These are phyloP conservation scores for Fusarium sp. DNA, from an alignment of 2,329 filamentous ascomycete species.

Conservation along the genomic window DNA sequence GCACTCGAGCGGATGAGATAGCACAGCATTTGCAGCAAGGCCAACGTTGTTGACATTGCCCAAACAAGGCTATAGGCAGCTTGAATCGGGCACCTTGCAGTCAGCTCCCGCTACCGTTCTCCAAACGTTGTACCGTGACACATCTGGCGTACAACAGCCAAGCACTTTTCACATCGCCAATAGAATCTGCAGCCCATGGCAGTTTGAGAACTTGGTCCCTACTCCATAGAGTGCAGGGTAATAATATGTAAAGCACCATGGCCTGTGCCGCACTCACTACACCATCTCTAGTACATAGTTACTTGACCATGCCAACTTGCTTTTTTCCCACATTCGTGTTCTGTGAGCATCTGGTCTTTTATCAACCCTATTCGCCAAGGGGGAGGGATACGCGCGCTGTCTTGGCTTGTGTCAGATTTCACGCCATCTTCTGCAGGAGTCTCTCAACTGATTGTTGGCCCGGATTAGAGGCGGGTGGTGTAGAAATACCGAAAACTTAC, in stretches of 20 bases:
- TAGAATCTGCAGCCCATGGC: slow-evolving; percentile 8
- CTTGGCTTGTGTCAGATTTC: slow-evolving; percentile 28
- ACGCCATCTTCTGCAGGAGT: slow-evolving; percentile 1
- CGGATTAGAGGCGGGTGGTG: background rate
- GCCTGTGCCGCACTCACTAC: slow-evolving; percentile 23
- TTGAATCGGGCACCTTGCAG: slow-evolving; percentile 17
- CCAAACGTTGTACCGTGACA: slow-evolving; percentile 31
- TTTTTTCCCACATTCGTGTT: slow-evolving; percentile 27
- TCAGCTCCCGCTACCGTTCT: slow-evolving; percentile 27
- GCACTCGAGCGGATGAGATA: background rate
- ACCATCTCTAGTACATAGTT: slow-evolving; percentile 15
- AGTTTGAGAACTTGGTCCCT: background rate
- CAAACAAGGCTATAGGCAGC: slow-evolving; percentile 21
- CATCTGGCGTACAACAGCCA: slow-evolving; percentile 12
- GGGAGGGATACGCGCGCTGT: slow-evolving; percentile 9
- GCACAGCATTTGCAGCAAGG: background rate
- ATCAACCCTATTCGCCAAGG: slow-evolving; percentile 15
- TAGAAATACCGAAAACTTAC: background rate
- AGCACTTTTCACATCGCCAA: slow-evolving; percentile 18
- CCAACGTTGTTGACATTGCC: slow-evolving; percentile 1
- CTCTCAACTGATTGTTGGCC: background rate
- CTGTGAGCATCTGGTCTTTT: slow-evolving; percentile 11
- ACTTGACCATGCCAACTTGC: slow-evolving; percentile 26
- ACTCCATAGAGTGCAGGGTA: background rate
- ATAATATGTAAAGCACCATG: slow-evolving; percentile 1